Base-by-base conservation (phyloP, 768 basidiomycete genomes). In the Xerocomus potaroensis region DNA sequence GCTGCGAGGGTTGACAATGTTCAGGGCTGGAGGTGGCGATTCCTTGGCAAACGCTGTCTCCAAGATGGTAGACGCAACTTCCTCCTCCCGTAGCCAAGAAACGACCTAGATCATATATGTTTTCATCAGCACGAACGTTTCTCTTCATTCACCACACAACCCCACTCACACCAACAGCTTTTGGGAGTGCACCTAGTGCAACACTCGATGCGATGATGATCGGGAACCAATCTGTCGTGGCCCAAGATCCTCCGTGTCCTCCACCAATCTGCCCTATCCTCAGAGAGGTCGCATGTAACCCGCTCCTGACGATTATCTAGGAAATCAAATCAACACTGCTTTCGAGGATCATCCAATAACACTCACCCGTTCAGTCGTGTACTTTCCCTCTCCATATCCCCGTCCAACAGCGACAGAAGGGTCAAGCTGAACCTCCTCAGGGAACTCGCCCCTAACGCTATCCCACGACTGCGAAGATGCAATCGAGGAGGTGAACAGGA, bases 331-430 rank as follows among this genome's bases (percentile, higher is more conserved):
- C n/a, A n/a, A n/a, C n/a, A n/a, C n/a, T n/a, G n/a, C n/a, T n/a
- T n/a, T n/a, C n/a, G n/a, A n/a, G n/a, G n/a, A n/a, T n/a, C n/a
- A n/a, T n/a, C n/a, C n/a, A n/a, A n/a, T n/a, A n/a, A n/a, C n/a
- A n/a, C n/a, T n/a, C 36, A 68, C 64, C 40, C 68, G 54, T 57
- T 77, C 75, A 6, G 26, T 27, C 6, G 26, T 27, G 26, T 27
- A 77, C 55, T 80, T 80, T 1, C 65, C 58, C 46, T 76, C 75
- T 11, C 72, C 66, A 40, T 79, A 79, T 0, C 77, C 78, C 14
- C 46, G 51, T 2, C 72, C 72, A 2, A 66, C 43, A 1, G 73
- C 69, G n/a, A 67, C 52, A 3, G 52, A 45, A 0, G 70, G 55
- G 18, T 72, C 63, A 0, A 57, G 47, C 2, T 67, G 41, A 0